A percentile compares a stretch with the other conserved stretches of the same genome.
phyloP scores from a whole-genome alignment of 192 early-diverging fungal species.

The Mortierella hygrophila region DNA sequence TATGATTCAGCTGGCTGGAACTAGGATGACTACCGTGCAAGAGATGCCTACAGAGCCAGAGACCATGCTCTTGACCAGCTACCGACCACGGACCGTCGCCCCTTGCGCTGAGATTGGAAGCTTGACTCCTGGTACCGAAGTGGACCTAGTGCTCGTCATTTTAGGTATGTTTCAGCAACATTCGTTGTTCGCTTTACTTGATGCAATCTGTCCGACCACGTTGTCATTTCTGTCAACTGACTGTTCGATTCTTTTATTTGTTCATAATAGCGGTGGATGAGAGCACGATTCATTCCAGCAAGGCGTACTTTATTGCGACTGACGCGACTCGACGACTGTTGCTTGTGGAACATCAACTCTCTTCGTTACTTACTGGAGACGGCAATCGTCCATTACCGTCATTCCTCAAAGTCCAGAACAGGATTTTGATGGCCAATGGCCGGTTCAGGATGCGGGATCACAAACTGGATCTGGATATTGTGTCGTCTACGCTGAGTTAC shows the following conservation, averaged over 20 bases:
- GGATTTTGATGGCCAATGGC: conserved; percentile 25
- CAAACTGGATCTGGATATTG: conserved; percentile 38
- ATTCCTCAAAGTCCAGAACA: conserved; percentile 19
- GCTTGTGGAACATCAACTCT: conserved; percentile 35
- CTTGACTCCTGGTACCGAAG: conserved; percentile 29
- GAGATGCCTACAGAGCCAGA: conserved; percentile 37
- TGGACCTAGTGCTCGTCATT: conserved; percentile 39
- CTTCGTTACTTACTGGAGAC: background rate
- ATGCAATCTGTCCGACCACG: background rate
- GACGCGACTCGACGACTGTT: conserved; percentile 26
- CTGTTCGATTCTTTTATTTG: background rate
- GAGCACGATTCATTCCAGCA: background rate
- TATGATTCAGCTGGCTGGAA: conserved; percentile 28
- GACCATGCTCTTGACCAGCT: conserved; percentile 25
- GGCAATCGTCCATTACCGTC: background rate
- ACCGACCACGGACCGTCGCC: conserved; percentile 33
- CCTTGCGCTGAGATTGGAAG: conserved; percentile 27
- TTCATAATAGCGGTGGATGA: conserved; percentile 11
- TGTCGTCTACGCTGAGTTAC: conserved; percentile 19
- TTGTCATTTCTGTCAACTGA: background rate
- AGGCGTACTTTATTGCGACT: conserved; percentile 30
- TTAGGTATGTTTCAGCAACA: conserved; percentile 22
- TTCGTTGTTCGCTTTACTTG: background rate
- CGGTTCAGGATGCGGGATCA: conserved; percentile 33
- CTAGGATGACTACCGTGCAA: conserved; percentile 17